Conservation (phyloP, 306 rosid genomes). For the Alnus rubra region DNA sequence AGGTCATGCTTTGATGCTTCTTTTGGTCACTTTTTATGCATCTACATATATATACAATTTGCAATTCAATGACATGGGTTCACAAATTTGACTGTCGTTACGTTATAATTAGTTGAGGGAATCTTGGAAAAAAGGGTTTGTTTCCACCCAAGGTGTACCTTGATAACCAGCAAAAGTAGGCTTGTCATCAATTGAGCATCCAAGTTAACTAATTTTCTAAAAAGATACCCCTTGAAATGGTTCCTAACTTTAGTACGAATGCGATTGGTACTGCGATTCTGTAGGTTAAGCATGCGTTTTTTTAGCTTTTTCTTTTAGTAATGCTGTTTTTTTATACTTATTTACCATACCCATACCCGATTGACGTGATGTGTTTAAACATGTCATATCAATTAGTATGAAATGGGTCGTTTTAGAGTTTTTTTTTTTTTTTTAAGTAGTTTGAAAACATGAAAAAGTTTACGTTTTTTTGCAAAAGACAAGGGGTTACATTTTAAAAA, state of each 20-base stretch:
- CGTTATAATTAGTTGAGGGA: conserved; percentile 24
- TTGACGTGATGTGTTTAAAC: no score
- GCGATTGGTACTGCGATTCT: no score
- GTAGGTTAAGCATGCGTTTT: no score
- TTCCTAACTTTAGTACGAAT: neutral
- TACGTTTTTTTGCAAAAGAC: no score
- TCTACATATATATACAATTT: neutral
- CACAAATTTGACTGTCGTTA: conserved; percentile 17
- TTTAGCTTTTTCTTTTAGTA: no score
- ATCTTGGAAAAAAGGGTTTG: conserved; percentile 1
- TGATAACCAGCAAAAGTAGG: neutral
- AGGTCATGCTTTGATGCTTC: neutral
- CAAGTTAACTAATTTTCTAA: neutral
- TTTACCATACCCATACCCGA: no score
- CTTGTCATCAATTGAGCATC: conserved; percentile 2
- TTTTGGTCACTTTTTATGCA: neutral
- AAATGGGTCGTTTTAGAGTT: no score
- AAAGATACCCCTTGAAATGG: neutral
- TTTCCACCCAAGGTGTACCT: conserved; percentile 4
- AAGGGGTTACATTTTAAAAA: no score
- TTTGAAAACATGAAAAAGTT: no score
- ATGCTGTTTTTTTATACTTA: no score
- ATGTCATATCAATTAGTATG: no score
- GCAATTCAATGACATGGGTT: neutral
- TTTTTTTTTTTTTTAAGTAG: no score